Conservation (phyloP, 176 grass and related monocot genomes). For the Puccinellia tenuiflora region DNA sequence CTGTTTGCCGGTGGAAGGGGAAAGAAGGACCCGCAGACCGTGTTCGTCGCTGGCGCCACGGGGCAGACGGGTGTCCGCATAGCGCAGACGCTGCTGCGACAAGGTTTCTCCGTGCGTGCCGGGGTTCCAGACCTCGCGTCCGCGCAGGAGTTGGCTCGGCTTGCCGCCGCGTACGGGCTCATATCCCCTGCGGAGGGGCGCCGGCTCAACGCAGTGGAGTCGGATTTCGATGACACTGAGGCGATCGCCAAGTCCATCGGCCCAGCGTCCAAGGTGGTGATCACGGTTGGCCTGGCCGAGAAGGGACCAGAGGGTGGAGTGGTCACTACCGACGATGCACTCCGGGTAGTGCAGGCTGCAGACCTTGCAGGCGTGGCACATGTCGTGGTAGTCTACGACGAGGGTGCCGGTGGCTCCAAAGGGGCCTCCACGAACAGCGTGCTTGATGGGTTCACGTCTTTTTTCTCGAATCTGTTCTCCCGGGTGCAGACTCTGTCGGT, state of each 20-base stretch:
- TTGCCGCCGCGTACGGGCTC: constrained; percentile 59
- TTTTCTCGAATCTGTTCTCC: constrained; percentile 71
- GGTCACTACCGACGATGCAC: constrained; percentile 76
- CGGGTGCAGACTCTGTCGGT: constrained; percentile 52
- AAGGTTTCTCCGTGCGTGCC: constrained; percentile 69
- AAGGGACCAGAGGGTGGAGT: constrained; percentile 44
- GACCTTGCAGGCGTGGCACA: constrained; percentile 71
- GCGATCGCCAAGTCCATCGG: constrained; percentile 93
- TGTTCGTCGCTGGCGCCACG: constrained; percentile 86
- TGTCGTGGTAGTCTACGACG: constrained; percentile 69
- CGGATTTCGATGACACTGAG: constrained; percentile 49
- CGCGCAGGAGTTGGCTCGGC: constrained; percentile 73
- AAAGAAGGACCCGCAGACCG: constrained; percentile 64
- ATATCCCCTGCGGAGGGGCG: constrained; percentile 72
- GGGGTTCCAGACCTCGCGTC: constrained; percentile 68
- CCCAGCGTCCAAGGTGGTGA: constrained; percentile 77
- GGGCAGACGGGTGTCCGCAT: constrained; percentile 73
- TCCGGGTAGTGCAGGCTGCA: constrained; percentile 78
- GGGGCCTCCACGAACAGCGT: constrained; percentile 68
- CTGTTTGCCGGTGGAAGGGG: constrained; percentile 37
- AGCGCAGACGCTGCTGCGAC: constrained; percentile 65
- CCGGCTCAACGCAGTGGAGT: constrained; percentile 68
- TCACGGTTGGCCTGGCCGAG: constrained; percentile 62
- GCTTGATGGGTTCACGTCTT: constrained; percentile 69
- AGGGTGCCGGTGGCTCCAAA: not conserved